These are phyloP conservation scores for Apophysomyces ossiformis DNA, from an alignment of 371 early-diverging fungal species.

Conservation along the genomic window DNA sequence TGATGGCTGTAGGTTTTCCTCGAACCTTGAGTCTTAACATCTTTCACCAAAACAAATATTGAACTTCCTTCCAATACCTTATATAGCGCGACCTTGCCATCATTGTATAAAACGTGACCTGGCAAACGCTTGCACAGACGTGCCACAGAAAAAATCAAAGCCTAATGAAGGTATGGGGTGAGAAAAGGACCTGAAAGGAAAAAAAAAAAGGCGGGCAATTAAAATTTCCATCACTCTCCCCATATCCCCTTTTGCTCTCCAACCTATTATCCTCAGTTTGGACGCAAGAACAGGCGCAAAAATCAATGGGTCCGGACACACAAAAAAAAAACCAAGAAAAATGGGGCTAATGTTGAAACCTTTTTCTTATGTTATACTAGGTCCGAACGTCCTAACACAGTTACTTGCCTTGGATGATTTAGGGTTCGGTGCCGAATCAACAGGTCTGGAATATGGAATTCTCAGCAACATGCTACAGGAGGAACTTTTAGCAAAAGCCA, in stretches of 20 bases:
- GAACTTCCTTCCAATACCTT: neutral
- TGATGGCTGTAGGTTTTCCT: constrained; percentile 3
- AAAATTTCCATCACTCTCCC: neutral
- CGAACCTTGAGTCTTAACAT: no score
- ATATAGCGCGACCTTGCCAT: constrained; percentile 1
- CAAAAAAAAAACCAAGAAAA: no score
- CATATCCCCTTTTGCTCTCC: neutral
- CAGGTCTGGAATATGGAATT: constrained; percentile 8
- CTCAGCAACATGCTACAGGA: constrained; percentile 5
- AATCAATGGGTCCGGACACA: no score
- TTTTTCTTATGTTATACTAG: neutral
- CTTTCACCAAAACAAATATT: neutral
- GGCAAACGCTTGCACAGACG: constrained; percentile 4
- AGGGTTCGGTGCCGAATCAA: constrained; percentile 2
- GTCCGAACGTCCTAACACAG: constrained; percentile 2
- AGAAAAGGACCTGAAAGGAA: neutral
- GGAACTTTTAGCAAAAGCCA: neutral
- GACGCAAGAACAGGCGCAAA: no score
- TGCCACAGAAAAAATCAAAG: neutral
- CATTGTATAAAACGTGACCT: constrained; percentile 9
- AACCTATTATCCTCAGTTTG: no score
- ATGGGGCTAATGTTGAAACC: neutral
- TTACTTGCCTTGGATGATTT: constrained; percentile 4
- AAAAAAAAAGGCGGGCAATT: neutral
- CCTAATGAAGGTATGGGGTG: neutral